phyloP scores from a whole-genome alignment of 495 filamentous ascomycete species.

The Penicillium egyptiacum region DNA sequence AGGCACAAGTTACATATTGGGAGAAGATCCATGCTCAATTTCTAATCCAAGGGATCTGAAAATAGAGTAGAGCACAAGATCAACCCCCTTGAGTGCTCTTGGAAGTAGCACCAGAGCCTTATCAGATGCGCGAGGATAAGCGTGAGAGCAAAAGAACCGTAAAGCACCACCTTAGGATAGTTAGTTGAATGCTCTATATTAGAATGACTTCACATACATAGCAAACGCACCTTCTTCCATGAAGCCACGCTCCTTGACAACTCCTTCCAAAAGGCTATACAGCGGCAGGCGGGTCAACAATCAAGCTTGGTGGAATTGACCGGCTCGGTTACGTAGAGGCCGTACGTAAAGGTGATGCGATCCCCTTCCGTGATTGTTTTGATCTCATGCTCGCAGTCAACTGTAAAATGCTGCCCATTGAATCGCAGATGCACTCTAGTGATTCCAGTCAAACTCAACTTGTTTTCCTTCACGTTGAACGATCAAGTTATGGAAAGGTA shows the following conservation, averaged over 20 bases:
- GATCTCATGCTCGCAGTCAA: constrained; percentile 63
- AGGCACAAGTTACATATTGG: no score
- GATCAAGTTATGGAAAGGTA: no score
- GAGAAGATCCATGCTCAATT: no score
- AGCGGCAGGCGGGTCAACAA: constrained; percentile 17
- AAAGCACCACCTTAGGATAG: no score
- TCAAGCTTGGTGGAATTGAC: background rate
- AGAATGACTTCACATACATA: no score
- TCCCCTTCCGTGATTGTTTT: constrained; percentile 50
- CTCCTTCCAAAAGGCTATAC: constrained; percentile 7
- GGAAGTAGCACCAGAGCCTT: constrained; percentile 52
- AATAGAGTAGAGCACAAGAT: constrained; percentile 25
- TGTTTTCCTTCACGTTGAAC: constrained; percentile 26
- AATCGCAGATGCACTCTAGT: constrained; percentile 27
- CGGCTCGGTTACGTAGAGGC: constrained; percentile 43
- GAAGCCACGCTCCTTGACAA: constrained; percentile 16
- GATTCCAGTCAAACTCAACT: constrained; percentile 47
- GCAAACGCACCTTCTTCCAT: constrained; percentile 1
- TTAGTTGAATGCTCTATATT: no score
- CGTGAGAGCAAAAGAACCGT: no score
- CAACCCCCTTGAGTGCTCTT: constrained; percentile 32
- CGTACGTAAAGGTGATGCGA: constrained; percentile 59
- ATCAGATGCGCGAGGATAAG: no score
- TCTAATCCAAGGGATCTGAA: constrained; percentile 24
- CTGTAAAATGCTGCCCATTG: constrained; percentile 63